A percentile compares a stretch with the other conserved stretches of the same genome.
phyloP scores from a whole-genome alignment of 192 early-diverging fungal species.

The Entomortierella chlamydospora region DNA sequence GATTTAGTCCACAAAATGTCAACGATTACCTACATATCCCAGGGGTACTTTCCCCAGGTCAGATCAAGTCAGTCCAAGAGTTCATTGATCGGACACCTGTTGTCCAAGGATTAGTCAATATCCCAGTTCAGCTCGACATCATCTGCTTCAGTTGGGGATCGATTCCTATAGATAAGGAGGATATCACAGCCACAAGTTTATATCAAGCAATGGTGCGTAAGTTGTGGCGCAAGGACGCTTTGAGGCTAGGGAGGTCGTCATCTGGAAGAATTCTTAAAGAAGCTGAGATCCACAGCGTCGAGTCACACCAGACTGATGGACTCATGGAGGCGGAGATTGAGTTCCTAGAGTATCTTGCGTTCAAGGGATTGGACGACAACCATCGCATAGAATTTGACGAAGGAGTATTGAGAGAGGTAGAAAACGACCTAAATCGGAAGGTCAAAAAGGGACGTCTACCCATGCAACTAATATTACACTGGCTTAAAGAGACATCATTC shows the following conservation, averaged over 20 bases:
- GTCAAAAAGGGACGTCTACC: not conserved
- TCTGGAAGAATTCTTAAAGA: not conserved
- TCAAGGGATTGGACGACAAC: conserved; percentile 23
- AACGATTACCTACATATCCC: no score
- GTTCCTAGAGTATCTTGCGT: conserved; percentile 21
- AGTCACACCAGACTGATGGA: not conserved
- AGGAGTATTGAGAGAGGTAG: not conserved
- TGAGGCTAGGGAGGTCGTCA: conserved; percentile 2
- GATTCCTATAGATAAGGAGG: not conserved
- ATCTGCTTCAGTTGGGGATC: conserved; percentile 29
- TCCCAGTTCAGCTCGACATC: conserved; percentile 20
- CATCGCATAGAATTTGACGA: conserved; percentile 24
- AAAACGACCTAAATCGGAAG: no score
- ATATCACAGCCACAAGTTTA: conserved; percentile 9
- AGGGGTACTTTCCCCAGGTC: no score
- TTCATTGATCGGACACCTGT: no score
- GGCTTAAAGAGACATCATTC: conserved; percentile 34
- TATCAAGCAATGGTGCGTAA: conserved; percentile 20
- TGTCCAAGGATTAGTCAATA: no score
- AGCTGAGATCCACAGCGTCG: no score
- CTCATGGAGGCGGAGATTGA: conserved; percentile 18
- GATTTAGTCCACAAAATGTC: no score
- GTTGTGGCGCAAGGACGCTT: conserved; percentile 22
- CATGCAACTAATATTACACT: not conserved
- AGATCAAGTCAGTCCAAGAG: no score